Evolutionary conservation across 2,329 filamentous ascomycete species (phyloP).

Genomic region (Metarhizium guizhouense): DNA sequence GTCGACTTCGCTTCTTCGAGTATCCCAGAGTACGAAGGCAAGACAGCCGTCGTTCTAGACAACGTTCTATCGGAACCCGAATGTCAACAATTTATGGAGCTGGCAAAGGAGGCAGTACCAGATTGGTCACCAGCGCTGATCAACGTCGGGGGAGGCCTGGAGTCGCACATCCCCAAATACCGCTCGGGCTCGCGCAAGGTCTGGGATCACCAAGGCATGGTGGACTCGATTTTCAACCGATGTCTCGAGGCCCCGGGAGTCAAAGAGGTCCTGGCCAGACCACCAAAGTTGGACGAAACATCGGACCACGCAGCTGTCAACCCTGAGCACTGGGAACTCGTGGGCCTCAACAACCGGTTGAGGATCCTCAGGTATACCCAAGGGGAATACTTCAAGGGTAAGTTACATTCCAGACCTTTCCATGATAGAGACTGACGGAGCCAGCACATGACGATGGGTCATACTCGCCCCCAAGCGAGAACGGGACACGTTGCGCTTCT

Average conservation of each 20-base stretch:
- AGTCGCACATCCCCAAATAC: constrained; percentile 43
- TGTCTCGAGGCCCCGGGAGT: constrained; percentile 36
- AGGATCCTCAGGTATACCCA: constrained; percentile 64
- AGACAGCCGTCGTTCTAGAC: constrained; percentile 52
- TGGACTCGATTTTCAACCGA: constrained; percentile 53
- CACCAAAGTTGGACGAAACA: no score
- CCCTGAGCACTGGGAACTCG: constrained; percentile 30
- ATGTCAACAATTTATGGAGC: constrained; percentile 44
- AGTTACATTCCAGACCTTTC: background rate
- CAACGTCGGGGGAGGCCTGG: constrained; percentile 52
- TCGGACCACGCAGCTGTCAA: constrained; percentile 2
- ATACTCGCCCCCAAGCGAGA: constrained; percentile 46
- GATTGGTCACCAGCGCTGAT: constrained; percentile 61
- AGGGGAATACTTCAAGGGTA: constrained; percentile 62
- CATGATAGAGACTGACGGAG: background rate
- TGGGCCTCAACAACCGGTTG: constrained; percentile 61
- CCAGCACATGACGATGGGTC: constrained; percentile 60
- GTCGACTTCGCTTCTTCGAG: constrained; percentile 43
- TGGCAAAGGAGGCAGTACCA: constrained; percentile 38
- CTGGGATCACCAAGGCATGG: constrained; percentile 57
- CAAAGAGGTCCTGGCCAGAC: constrained; percentile 23
- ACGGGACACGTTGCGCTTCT: constrained; percentile 29
- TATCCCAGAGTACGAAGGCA: constrained; percentile 41
- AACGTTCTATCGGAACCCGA: constrained; percentile 46
- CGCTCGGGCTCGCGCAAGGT: constrained; percentile 65